Percentiles rank a stretch among this genome's conserved stretches.
phyloP scores from a whole-genome alignment of 2,329 filamentous ascomycete genomes.

The Aspergillus ibericus region DNA sequence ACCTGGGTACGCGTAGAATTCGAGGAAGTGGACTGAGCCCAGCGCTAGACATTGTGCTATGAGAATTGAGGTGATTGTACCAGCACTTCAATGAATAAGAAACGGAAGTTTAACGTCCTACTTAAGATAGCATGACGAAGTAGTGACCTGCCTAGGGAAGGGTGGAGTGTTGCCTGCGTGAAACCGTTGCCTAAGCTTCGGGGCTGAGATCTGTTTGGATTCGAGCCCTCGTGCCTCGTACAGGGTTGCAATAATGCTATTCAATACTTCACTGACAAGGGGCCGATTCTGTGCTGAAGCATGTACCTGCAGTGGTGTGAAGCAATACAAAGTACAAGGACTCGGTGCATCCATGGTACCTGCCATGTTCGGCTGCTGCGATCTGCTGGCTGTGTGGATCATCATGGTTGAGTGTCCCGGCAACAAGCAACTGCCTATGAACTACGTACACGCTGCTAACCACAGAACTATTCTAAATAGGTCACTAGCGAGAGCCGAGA shows the following conservation, averaged over 20 bases:
- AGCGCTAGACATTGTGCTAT: slow-evolving; percentile 8
- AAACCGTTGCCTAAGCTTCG: neutral
- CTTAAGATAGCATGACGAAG: neutral
- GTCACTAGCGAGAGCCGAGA: neutral
- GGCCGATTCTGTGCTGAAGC: neutral
- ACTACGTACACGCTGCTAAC: neutral
- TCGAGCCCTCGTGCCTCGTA: neutral
- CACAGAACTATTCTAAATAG: neutral
- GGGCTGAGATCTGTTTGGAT: neutral
- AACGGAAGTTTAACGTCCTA: neutral
- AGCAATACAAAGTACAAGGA: neutral
- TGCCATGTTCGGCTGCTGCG: neutral
- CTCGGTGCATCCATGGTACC: neutral
- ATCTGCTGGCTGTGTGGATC: neutral
- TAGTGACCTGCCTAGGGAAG: neutral
- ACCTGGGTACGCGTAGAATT: slow-evolving; percentile 53
- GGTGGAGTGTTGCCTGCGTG: neutral
- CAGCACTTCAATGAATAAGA: neutral
- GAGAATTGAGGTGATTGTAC: neutral
- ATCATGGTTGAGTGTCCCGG: neutral
- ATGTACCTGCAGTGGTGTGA: neutral
- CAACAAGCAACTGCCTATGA: neutral
- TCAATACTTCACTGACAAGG: neutral
- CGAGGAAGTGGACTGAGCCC: slow-evolving; percentile 22
- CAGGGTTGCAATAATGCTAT: neutral